A percentile compares a stretch with the other conserved stretches of the same genome.
These are phyloP conservation scores for Colletotrichum navitas DNA, from an alignment of 2,329 filamentous ascomycete species.

Conservation along the genomic window DNA sequence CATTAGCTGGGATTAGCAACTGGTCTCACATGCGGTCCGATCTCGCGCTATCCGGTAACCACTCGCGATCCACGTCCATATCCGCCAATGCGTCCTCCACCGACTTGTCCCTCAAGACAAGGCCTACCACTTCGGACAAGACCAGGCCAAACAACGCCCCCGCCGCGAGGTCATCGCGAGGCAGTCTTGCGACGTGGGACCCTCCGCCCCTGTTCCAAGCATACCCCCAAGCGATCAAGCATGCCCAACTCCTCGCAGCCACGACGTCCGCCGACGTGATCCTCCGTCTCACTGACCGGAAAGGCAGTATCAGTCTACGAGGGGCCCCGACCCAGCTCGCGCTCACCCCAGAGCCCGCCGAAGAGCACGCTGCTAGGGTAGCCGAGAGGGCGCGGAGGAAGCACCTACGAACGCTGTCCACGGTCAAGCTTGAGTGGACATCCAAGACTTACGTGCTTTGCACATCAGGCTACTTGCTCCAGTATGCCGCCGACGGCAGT, in stretches of 20 bases:
- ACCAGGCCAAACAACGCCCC: slow-evolving; percentile 23
- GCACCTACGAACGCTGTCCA: slow-evolving; percentile 59
- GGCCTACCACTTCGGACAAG: slow-evolving; percentile 32
- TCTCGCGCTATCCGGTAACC: slow-evolving; percentile 24
- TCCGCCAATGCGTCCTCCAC: slow-evolving; percentile 30
- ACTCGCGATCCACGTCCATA: slow-evolving; percentile 26
- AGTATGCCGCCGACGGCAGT: slow-evolving; percentile 78
- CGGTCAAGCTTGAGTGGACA: slow-evolving; percentile 71
- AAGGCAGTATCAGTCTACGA: slow-evolving; percentile 54
- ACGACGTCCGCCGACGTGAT: slow-evolving; percentile 77
- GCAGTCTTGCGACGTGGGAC: slow-evolving; percentile 65
- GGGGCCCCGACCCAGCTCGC: slow-evolving; percentile 50
- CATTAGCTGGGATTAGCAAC: slow-evolving; percentile 59
- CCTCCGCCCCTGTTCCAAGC: slow-evolving; percentile 87
- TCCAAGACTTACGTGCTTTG: slow-evolving; percentile 80
- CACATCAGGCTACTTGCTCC: slow-evolving; percentile 78
- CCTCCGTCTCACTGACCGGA: slow-evolving; percentile 70
- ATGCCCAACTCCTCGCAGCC: slow-evolving; percentile 77
- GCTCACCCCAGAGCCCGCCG: slow-evolving; percentile 44
- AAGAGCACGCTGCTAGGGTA: slow-evolving; percentile 48
- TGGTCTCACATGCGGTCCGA: slow-evolving; percentile 54
- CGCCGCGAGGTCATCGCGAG: slow-evolving; percentile 44
- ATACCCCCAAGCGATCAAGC: slow-evolving; percentile 85
- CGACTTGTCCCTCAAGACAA: slow-evolving; percentile 30
- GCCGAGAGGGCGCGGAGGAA: slow-evolving; percentile 60